Conservation (phyloP, 169 alveolate species). For the Ichthyophthirius multifiliis region DNA sequence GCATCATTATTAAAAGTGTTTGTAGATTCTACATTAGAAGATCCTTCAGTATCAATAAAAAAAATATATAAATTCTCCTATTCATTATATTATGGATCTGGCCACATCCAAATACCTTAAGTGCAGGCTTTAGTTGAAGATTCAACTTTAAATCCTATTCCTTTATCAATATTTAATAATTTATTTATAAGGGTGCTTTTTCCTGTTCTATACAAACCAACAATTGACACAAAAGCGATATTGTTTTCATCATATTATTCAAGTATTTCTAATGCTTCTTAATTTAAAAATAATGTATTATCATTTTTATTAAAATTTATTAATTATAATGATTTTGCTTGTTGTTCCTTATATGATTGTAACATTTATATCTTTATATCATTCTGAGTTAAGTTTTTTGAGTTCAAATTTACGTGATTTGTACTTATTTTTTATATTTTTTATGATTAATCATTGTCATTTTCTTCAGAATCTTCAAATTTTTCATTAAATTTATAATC, state of each 20-base stretch:
- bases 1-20: slow-evolving; percentile 73
- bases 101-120: slow-evolving; percentile 79
- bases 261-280: not conserved
- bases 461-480: slow-evolving; percentile 12
- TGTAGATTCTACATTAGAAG: slow-evolving; percentile 77
- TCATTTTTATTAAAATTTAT: not conserved
- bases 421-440: not conserved
- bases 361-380: too few relatives aligned
- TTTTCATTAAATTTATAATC: not conserved
- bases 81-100: slow-evolving; percentile 36
- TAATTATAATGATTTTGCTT: not conserved
- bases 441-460: not conserved
- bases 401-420: not conserved
- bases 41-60: slow-evolving; percentile 76
- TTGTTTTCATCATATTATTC: not conserved
- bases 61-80: slow-evolving; percentile 18
- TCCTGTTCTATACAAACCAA: slow-evolving; percentile 85
- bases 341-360: too few relatives aligned
- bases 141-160: slow-evolving; percentile 76
- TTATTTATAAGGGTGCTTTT: slow-evolving; percentile 70
- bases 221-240: slow-evolving; percentile 16
- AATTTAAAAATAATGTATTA: not conserved
- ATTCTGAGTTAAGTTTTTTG: too few relatives aligned
- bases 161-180: slow-evolving; percentile 5
- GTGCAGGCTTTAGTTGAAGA: slow-evolving; percentile 81